phyloP scores from a whole-genome alignment of 768 basidiomycete species.

The Leccinum boreale region DNA sequence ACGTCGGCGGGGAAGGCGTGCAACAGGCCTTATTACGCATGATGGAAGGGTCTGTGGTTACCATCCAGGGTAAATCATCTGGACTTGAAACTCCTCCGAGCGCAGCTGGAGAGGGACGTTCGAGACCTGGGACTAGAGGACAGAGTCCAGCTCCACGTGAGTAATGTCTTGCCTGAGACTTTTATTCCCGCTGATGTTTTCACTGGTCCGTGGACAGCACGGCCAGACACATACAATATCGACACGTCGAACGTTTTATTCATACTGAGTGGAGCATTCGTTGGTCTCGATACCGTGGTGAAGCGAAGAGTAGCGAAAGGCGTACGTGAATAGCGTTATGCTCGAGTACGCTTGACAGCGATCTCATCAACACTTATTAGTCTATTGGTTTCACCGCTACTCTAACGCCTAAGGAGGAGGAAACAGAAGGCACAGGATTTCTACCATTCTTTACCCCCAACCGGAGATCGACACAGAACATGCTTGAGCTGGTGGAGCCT shows the following conservation, averaged over 20 bases:
- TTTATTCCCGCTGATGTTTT: not conserved
- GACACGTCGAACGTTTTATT: slow-evolving; percentile 94
- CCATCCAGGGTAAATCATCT: slow-evolving; percentile 71
- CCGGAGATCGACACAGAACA: slow-evolving; percentile 47
- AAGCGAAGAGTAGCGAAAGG: slow-evolving; percentile 80
- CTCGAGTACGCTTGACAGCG: not conserved
- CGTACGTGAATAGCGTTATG: slow-evolving; percentile 44
- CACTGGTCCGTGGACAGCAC: slow-evolving; percentile 35
- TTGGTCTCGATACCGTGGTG: slow-evolving; percentile 83
- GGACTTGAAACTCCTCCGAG: slow-evolving; percentile 44
- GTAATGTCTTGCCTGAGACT: not conserved
- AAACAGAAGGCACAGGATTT: slow-evolving; percentile 33
- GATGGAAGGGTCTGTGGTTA: slow-evolving; percentile 88
- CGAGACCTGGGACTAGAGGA: slow-evolving; percentile 49
- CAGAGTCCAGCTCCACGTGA: slow-evolving; percentile 33
- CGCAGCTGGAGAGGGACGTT: slow-evolving; percentile 42
- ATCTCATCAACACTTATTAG: slow-evolving; percentile 36
- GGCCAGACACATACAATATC: slow-evolving; percentile 68
- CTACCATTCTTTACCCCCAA: slow-evolving; percentile 81
- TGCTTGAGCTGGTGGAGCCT: slow-evolving; percentile 71
- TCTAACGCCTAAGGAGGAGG: slow-evolving; percentile 39
- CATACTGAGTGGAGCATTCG: slow-evolving; percentile 92
- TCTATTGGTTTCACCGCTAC: slow-evolving; percentile 84
- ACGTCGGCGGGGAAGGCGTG: slow-evolving; percentile 95
- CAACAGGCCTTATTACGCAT: slow-evolving; percentile 90